These are phyloP conservation scores for Oryza nivara DNA, from an alignment of 176 grass and related monocot species.

Conservation along the genomic window DNA sequence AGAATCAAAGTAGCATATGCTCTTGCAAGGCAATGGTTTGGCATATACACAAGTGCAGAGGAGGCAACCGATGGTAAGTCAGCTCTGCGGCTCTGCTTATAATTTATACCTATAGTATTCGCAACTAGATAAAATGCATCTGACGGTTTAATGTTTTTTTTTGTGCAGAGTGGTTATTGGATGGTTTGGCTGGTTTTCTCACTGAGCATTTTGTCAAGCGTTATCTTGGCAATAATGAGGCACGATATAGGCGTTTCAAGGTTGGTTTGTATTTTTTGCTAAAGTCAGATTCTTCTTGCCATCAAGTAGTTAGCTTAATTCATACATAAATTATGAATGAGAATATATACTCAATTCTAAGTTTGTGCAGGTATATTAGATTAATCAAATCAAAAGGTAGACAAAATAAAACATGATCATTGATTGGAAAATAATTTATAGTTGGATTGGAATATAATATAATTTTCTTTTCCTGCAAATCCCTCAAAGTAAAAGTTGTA, in stretches of 20 bases:
- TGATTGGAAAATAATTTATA: constrained; percentile 18
- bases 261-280: constrained; percentile 39
- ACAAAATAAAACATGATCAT: neutral
- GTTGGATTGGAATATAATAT: neutral
- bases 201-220: constrained; percentile 87
- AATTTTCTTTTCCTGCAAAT: neutral
- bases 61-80: constrained; percentile 81
- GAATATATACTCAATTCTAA: constrained; percentile 3
- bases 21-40: constrained; percentile 98
- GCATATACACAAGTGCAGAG: constrained; percentile 89
- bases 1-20: constrained; percentile 92
- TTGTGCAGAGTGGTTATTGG: constrained; percentile 88
- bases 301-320: neutral
- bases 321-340: constrained; percentile 19
- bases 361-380: constrained; percentile 4
- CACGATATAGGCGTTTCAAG: constrained; percentile 92
- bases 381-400: constrained; percentile 8
- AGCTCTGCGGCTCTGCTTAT: neutral
- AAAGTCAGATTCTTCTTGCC: constrained; percentile 33
- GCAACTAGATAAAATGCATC: constrained; percentile 10
- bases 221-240: constrained; percentile 96
- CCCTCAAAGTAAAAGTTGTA: constrained; percentile 1
- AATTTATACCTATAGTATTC: constrained; percentile 39
- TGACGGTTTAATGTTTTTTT: constrained; percentile 45
- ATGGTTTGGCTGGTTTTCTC: constrained; percentile 97